These are phyloP conservation scores for Pseudozyma sp. DNA, from an alignment of 1,284 basidiomycete genomes.

Conservation along the genomic window DNA sequence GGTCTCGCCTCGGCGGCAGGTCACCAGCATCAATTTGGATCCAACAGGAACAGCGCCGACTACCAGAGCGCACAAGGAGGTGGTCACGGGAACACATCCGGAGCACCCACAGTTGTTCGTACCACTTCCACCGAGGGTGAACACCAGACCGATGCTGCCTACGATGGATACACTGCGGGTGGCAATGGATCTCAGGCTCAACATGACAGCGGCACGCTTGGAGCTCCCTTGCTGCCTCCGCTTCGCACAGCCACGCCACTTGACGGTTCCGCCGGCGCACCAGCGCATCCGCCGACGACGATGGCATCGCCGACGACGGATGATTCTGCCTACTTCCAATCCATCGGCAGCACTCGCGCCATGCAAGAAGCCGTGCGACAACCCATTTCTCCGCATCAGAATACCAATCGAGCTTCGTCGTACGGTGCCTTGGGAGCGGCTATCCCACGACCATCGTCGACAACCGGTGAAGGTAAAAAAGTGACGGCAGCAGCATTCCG, in stretches of 20 bases:
- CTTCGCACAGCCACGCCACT: constrained; percentile 48
- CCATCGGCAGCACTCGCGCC: constrained; percentile 57
- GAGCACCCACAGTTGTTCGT: neutral
- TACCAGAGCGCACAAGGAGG: constrained; percentile 41
- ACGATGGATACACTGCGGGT: constrained; percentile 36
- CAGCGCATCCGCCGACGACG: constrained; percentile 3
- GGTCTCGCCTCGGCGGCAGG: constrained; percentile 4
- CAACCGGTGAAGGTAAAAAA: constrained; percentile 47
- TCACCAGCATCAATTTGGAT: constrained; percentile 14
- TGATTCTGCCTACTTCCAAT: constrained; percentile 56
- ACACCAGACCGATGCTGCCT: constrained; percentile 41
- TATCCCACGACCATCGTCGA: neutral
- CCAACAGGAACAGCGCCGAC: constrained; percentile 45
- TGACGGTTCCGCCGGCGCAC: constrained; percentile 15
- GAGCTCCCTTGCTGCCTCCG: constrained; percentile 50
- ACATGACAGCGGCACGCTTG: constrained; percentile 24
- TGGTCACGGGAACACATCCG: constrained; percentile 3
- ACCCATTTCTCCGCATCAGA: constrained; percentile 38
- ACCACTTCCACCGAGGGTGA: constrained; percentile 24
- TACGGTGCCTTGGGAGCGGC: constrained; percentile 31
- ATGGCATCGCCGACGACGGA: constrained; percentile 32
- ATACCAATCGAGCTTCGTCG: constrained; percentile 18
- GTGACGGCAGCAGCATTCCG: constrained; percentile 63
- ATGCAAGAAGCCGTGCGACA: constrained; percentile 56
- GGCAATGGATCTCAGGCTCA: constrained; percentile 1